These are phyloP conservation scores for Suhomyces bribrorum DNA, from an alignment of 1,139 yeast species.

Conservation along the genomic window DNA sequence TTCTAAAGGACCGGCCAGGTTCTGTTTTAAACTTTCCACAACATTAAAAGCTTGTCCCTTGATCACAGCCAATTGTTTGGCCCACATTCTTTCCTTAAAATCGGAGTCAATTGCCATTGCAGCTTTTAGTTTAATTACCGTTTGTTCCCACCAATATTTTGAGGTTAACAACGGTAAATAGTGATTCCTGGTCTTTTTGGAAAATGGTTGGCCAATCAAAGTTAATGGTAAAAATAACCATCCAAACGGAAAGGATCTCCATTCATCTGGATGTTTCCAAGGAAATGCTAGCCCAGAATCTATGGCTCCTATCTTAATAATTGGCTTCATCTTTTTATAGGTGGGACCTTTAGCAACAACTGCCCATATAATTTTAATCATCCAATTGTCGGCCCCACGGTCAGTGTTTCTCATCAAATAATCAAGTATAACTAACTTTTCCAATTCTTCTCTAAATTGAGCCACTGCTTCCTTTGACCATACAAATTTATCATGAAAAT, in stretches of 20 bases:
- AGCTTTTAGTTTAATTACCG: slow-evolving; percentile 47
- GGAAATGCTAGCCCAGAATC: slow-evolving; percentile 79
- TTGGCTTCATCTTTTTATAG: slow-evolving; percentile 29
- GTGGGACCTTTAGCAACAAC: slow-evolving; percentile 14
- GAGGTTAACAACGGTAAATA: slow-evolving; percentile 62
- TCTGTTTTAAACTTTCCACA: slow-evolving; percentile 60
- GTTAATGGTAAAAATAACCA: slow-evolving; percentile 71
- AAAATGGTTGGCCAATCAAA: slow-evolving; percentile 69
- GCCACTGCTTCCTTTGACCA: slow-evolving; percentile 57
- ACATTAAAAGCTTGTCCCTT: slow-evolving; percentile 82
- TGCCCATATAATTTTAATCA: slow-evolving; percentile 61
- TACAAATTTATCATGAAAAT: slow-evolving; percentile 28
- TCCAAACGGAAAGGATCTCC: slow-evolving; percentile 81
- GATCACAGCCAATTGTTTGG: slow-evolving; percentile 65
- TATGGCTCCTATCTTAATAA: slow-evolving; percentile 66
- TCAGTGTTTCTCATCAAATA: slow-evolving; percentile 77
- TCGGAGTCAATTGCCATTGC: slow-evolving; percentile 59
- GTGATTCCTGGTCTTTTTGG: slow-evolving; percentile 55
- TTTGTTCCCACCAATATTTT: slow-evolving; percentile 70
- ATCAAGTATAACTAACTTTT: slow-evolving; percentile 69
- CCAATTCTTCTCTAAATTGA: slow-evolving; percentile 64
- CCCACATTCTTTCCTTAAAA: slow-evolving; percentile 68
- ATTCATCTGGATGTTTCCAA: slow-evolving; percentile 83
- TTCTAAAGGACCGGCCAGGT: slow-evolving; percentile 68
- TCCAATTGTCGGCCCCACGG: slow-evolving; percentile 77